Percentiles rank a stretch among this genome's conserved stretches.
phyloP scores from a whole-genome alignment of 2,329 filamentous ascomycete genomes.

The Talaromyces rugulosus region DNA sequence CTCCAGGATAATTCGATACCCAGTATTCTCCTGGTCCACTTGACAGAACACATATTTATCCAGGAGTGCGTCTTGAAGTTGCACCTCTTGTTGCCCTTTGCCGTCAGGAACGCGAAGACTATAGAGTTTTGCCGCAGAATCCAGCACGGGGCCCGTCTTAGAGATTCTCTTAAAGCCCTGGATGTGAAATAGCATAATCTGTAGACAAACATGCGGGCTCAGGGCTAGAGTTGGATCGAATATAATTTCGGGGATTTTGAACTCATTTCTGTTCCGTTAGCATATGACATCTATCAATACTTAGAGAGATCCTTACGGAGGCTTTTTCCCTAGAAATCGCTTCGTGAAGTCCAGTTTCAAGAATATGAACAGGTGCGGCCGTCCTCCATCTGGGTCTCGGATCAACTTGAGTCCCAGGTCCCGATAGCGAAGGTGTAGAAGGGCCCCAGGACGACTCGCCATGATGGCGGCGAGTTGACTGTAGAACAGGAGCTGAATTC shows the following conservation, averaged over 20 bases:
- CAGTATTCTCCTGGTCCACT: conserved; percentile 17
- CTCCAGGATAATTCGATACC: conserved; percentile 25
- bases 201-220: conserved; percentile 27
- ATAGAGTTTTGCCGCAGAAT: conserved; percentile 31
- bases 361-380: conserved; percentile 15
- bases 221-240: conserved; percentile 29
- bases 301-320: not conserved
- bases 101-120: conserved; percentile 28
- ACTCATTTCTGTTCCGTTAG: not conserved
- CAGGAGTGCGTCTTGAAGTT: conserved; percentile 24
- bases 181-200: conserved; percentile 30
- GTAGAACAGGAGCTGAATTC: conserved; percentile 21
- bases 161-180: conserved; percentile 26
- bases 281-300: not conserved
- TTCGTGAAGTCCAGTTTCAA: conserved; percentile 16
- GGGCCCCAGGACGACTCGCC: conserved; percentile 13
- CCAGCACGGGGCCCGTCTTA: conserved; percentile 21
- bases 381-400: conserved; percentile 13
- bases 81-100: conserved; percentile 28
- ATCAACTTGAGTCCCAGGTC: conserved; percentile 18
- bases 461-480: conserved; percentile 19
- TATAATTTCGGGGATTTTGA: conserved; percentile 26
- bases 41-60: conserved; percentile 30
- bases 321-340: conserved; percentile 16
- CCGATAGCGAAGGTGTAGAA: conserved; percentile 18